Percentiles rank a stretch among this genome's conserved stretches.
Evolutionary conservation across 192 early-diverging fungal genomes (phyloP).

Genomic region (Chytriomyces confervae): DNA sequence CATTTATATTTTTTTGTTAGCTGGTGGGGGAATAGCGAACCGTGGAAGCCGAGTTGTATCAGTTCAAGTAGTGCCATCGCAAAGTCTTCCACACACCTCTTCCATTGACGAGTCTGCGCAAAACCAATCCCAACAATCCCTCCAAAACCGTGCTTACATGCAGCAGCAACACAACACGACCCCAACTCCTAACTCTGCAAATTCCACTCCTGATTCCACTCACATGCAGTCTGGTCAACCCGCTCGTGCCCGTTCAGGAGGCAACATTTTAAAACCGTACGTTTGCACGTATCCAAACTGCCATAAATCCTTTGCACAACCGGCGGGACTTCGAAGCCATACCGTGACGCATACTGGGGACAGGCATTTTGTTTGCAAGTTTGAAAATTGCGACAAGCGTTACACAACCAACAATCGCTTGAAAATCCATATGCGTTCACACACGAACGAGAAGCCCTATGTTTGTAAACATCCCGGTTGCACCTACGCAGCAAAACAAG

Average conservation of each 20-base stretch:
- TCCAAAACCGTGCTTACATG: background rate
- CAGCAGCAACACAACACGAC: background rate
- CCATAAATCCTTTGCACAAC: background rate
- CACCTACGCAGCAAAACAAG: slow-evolving; percentile 5
- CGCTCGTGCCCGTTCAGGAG: background rate
- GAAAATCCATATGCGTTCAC: background rate
- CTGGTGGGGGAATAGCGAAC: too few species aligned
- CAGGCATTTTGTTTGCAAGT: background rate
- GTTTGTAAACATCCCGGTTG: slow-evolving; percentile 4
- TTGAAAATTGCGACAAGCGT: slow-evolving; percentile 2
- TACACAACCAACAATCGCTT: background rate
- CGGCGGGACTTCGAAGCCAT: background rate
- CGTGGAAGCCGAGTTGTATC: too few species aligned
- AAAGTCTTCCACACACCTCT: background rate
- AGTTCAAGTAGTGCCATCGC: background rate
- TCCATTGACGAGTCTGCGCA: background rate
- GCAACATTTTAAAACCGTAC: background rate
- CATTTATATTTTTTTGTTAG: too few species aligned
- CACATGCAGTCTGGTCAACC: background rate
- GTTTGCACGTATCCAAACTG: slow-evolving; percentile 9
- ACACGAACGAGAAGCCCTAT: slow-evolving; percentile 22
- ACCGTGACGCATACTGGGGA: background rate
- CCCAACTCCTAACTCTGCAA: background rate
- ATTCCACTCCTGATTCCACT: background rate
- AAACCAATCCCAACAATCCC: background rate